A percentile compares a stretch with the other conserved stretches of the same genome.
These are phyloP conservation scores for Podospora fimiseda DNA, from an alignment of 495 filamentous ascomycete genomes.

Conservation along the genomic window DNA sequence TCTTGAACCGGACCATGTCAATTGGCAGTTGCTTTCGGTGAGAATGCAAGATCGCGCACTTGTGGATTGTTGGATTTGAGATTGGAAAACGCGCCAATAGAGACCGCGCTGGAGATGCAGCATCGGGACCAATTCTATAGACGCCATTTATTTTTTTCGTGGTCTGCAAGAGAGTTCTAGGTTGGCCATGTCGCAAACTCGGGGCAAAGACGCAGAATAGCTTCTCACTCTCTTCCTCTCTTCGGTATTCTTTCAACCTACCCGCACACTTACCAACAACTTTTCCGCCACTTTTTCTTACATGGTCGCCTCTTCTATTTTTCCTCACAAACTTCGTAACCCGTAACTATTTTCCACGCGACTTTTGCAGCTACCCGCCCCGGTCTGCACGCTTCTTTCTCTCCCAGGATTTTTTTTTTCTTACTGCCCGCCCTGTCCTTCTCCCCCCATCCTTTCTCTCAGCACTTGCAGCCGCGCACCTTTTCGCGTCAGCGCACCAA, in stretches of 20 bases:
- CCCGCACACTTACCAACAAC: not conserved
- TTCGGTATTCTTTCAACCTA: not conserved
- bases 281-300: not conserved
- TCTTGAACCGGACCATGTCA: conserved; percentile 3
- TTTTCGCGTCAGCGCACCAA: not conserved
- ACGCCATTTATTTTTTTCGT: not conserved
- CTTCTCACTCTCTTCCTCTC: conserved; percentile 8
- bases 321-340: not conserved
- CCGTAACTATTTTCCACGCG: not conserved
- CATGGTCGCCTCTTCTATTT: not conserved
- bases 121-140: not conserved
- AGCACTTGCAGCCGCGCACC: too few relatives aligned
- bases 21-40: not conserved
- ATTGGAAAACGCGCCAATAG: not conserved
- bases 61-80: conserved; percentile 2
- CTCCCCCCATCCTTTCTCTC: not conserved
- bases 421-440: not conserved
- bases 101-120: not conserved
- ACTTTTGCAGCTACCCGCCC: not conserved
- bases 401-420: not conserved
- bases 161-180: conserved; percentile 6
- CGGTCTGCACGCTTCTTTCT: conserved; percentile 5
- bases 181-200: conserved; percentile 23
- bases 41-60: not conserved
- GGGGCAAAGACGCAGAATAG: conserved; percentile 20